Evolutionary conservation across 495 filamentous ascomycete genomes (phyloP).

Genomic region (Penicillium herquei): DNA sequence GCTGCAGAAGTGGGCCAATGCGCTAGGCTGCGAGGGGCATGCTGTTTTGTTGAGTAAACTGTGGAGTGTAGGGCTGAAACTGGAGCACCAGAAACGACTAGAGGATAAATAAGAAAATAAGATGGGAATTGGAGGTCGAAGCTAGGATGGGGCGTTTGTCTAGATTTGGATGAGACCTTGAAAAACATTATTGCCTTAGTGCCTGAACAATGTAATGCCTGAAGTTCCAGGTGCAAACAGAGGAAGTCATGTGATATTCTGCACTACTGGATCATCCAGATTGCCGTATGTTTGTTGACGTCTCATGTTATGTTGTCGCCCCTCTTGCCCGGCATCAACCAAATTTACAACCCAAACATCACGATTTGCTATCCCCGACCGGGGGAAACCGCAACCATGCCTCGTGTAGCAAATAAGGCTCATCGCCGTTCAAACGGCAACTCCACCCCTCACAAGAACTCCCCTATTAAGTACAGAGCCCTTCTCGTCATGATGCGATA

Average conservation of each 20-base stretch:
- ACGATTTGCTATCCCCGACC: conserved; percentile 23
- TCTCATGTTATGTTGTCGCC: conserved; percentile 25
- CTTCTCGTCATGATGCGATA: background rate
- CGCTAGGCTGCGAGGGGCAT: conserved; percentile 6
- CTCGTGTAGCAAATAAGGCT: conserved; percentile 64
- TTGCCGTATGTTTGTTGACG: conserved; percentile 40
- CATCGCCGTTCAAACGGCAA: conserved; percentile 50
- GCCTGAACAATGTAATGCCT: conserved; percentile 4
- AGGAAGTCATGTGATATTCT: conserved; percentile 14
- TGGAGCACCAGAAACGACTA: background rate
- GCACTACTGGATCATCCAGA: conserved; percentile 13
- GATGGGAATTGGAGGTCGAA: background rate
- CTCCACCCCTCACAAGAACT: conserved; percentile 60
- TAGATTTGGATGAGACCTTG: background rate
- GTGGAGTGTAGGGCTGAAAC: background rate
- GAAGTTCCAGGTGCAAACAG: background rate
- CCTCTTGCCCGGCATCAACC: conserved; percentile 17
- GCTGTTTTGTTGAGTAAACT: background rate
- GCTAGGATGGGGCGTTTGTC: background rate
- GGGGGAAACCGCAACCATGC: conserved; percentile 56
- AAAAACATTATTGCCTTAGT: background rate
- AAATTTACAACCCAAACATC: conserved; percentile 7
- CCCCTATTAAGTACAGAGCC: conserved; percentile 64
- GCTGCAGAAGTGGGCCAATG: conserved; percentile 24
- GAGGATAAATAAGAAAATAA: background rate